Evolutionary conservation across 2,329 filamentous ascomycete genomes (phyloP).

Genomic region (Sphaerulina musiva): DNA sequence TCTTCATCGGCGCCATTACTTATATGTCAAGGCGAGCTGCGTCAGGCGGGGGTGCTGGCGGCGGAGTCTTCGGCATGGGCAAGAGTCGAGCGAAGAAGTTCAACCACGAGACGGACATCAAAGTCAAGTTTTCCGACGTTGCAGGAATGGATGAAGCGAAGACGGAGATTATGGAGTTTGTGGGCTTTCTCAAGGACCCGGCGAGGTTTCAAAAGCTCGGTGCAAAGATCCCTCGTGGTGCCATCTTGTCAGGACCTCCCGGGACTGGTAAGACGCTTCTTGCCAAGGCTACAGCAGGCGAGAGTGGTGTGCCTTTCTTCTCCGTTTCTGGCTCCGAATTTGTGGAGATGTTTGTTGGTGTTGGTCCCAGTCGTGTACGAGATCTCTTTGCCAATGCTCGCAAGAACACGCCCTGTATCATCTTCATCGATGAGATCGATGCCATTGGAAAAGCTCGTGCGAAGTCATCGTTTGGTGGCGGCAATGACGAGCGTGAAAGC

Average conservation of each 20-base stretch:
- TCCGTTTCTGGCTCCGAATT: constrained; percentile 98
- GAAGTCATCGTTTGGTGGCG: constrained; percentile 76
- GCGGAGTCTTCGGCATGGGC: constrained; percentile 85
- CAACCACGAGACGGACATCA: constrained; percentile 93
- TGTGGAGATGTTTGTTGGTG: constrained; percentile 99
- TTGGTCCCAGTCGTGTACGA: constrained; percentile 88
- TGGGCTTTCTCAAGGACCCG: constrained; percentile 91
- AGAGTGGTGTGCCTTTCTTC: constrained; percentile 96
- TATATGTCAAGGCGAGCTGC: constrained; percentile 72
- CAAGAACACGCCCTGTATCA: constrained; percentile 95
- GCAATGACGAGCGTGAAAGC: constrained; percentile 93
- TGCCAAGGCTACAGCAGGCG: constrained; percentile 93
- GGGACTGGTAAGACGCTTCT: constrained; percentile 97
- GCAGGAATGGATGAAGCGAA: constrained; percentile 98
- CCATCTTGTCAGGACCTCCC: constrained; percentile 92
- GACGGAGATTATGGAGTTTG: constrained; percentile 98
- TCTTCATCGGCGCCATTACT: constrained; percentile 76
- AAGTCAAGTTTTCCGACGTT: constrained; percentile 94
- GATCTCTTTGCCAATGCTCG: constrained; percentile 91
- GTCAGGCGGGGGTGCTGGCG: constrained; percentile 54
- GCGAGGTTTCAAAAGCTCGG: constrained; percentile 88
- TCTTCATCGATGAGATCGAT: constrained; percentile 99
- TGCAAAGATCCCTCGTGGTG: constrained; percentile 94
- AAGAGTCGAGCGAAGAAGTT: constrained; percentile 95
- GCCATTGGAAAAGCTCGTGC: constrained; percentile 87